phyloP scores from a whole-genome alignment of 129 eudicot genomes.

The Flaveria bidentis region DNA sequence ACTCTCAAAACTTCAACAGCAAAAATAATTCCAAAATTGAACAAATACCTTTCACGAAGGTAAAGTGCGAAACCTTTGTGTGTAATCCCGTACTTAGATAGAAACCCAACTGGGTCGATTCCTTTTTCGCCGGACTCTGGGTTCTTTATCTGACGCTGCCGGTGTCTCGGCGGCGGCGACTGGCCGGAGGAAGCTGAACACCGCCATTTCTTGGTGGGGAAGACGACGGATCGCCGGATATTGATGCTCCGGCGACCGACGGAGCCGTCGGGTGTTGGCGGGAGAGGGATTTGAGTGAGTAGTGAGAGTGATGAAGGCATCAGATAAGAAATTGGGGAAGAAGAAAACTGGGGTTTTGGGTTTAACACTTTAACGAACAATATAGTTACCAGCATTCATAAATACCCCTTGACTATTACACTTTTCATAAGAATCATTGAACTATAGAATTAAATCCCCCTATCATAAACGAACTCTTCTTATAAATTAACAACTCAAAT shows the following conservation, averaged over 20 bases:
- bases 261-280: constrained; percentile 30
- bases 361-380: constrained; percentile 15
- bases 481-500: too few relatives aligned
- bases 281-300: constrained; percentile 34
- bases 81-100: constrained; percentile 58
- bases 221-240: constrained; percentile 30
- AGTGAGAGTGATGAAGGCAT: constrained; percentile 43
- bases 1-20: too few relatives aligned
- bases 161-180: constrained; percentile 37
- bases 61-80: constrained; percentile 77
- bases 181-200: constrained; percentile 59
- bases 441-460: too few relatives aligned
- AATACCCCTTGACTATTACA: too few relatives aligned
- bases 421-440: too few relatives aligned
- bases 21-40: too few relatives aligned
- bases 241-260: constrained; percentile 6
- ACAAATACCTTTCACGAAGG: constrained; percentile 80
- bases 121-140: constrained; percentile 49
- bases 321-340: constrained; percentile 28
- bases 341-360: constrained; percentile 38
- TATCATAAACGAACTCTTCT: too few relatives aligned
- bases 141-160: constrained; percentile 31
- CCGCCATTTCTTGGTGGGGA: constrained; percentile 47
- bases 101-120: constrained; percentile 88
- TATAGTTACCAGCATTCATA: not conserved